Evolutionary conservation across 1,139 yeast species (phyloP), one percentile per base, ranked within the genome.

Genomic region (Kluyveromyces marxianus): DNA sequence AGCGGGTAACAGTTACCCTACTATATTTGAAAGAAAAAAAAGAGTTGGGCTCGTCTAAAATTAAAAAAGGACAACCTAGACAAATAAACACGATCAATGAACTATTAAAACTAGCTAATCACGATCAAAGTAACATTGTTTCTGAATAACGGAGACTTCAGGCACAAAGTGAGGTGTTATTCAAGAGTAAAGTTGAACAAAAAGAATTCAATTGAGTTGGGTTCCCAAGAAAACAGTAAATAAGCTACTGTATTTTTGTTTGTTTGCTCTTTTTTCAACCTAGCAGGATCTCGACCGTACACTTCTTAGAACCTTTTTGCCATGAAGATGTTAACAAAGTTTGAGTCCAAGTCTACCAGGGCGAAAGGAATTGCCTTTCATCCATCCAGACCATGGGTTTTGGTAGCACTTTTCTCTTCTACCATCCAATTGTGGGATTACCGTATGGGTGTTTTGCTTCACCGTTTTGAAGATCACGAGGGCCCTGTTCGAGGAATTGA

Each of bases 301-400:
- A 8, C 25, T 25, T n/a, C 24, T 8, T 7, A 32, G 14, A n/a
- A 4, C 28, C 37, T 30, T 36, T 45, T 35, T 65, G 79, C 66
- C 67, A 89, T 89, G 97, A 89, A 89, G 87, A 85, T 89, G 96
- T 79, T 89, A 66, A 89, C 96, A 48, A 89, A 81, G 83, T 94
- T 94, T 70, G 98, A 94, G 73, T 89, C 97, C 62, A 94, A 94
- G 77, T 90, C 97, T 56, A 88, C 97, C 47, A 77, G 98, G 76
- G 97, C 97, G 45, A 94, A 94, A 70, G 97, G 97, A 54, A 89
- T 94, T 61, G 97, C 98, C 48, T 92, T 94, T 69, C 99, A 94
- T 67, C 97, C 98, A 24, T 55, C 55, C 37, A 73, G 95, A 66
- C 97, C 99, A 46, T 94, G 98, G 97, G 87, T 88, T 46, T 75